Evolutionary conservation across 495 filamentous ascomycete genomes (phyloP), one percentile per base, ranked within the genome.

Genomic region (Jackrogersella multiformis): DNA sequence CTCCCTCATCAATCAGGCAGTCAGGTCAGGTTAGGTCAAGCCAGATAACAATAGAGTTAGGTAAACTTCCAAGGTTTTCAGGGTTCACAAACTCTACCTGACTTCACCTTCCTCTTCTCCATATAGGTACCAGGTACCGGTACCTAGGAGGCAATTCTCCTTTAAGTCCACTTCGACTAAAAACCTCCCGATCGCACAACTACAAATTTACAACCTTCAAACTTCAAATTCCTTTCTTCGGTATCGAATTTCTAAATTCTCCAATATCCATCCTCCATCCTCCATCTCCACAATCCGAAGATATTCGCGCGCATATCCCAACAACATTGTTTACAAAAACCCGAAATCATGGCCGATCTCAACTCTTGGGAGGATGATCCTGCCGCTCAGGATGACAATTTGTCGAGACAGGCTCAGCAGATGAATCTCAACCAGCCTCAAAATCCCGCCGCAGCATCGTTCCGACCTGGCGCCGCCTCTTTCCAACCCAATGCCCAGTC

Each of bases 331-430:
- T 51, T 51, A 4, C 26, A 51, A 16, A 51, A 35, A 64, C 38
- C 20, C 64, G 18, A 51, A 77, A 88, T 73, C 67, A 97, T 97
- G 94, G 89, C 94, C 52, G 86, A 91, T 62, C 89, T 92, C 45
- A 92, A 96, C 63, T 94, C 91, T 16, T 99, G 95, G 95, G 95
- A 99, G 81, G 92, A 99, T 69, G 95, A 96, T 62, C 89, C 93
- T 74, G 88, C 92, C 35, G 89, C 87, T 46, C 92, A 96, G 81
- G 91, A 97, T 54, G 91, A 95, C 61, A 87, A 90, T 67, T 87
- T 97, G 66, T 87, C 92, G 57, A 85, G 90, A 75, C 93, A 93
- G 78, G 79, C 89, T 7, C 88, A 94, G 77, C 89, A 91, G 71
- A 84, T 92, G 76, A 92, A 92, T 68, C 75, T 93, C 74, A 79